Evolutionary conservation across 805 yeast species (phyloP).

Genomic region (Myxozyma vanderwaltii): DNA sequence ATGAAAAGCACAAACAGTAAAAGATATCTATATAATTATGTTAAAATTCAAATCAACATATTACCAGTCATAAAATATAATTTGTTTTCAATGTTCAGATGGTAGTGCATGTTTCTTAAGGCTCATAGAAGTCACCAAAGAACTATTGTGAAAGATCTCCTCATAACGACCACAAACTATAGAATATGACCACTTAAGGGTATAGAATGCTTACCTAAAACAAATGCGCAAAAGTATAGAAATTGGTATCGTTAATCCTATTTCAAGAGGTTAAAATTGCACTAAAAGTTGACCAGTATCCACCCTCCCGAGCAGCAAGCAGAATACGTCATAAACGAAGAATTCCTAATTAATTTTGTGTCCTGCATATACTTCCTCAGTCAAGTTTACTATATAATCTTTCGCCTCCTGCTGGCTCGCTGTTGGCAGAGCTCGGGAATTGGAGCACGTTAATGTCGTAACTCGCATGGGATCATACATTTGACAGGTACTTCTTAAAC

Average conservation of each 20-base stretch:
- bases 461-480: too few relatives aligned
- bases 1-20: not conserved
- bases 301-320: not conserved
- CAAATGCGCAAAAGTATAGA: not conserved
- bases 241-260: not conserved
- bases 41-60: slow-evolving; percentile 12
- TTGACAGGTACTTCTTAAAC: too few relatives aligned
- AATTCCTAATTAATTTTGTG: slow-evolving; percentile 61
- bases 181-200: not conserved
- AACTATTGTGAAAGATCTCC: slow-evolving; percentile 39
- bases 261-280: not conserved
- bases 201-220: slow-evolving; percentile 3
- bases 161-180: slow-evolving; percentile 28
- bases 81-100: slow-evolving; percentile 63
- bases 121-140: slow-evolving; percentile 60
- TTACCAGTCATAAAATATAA: slow-evolving; percentile 5
- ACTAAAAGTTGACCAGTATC: not conserved
- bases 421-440: not conserved
- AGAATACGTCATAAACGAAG: slow-evolving; percentile 66
- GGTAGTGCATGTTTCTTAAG: slow-evolving; percentile 97
- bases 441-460: not conserved
- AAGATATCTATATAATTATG: not conserved
- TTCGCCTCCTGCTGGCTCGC: slow-evolving; percentile 13
- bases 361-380: slow-evolving; percentile 84
- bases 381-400: slow-evolving; percentile 41